Evolutionary conservation across 2,329 filamentous ascomycete genomes (phyloP), one percentile per base, ranked within the genome.

Genomic region (Trichoderma hamatum): DNA sequence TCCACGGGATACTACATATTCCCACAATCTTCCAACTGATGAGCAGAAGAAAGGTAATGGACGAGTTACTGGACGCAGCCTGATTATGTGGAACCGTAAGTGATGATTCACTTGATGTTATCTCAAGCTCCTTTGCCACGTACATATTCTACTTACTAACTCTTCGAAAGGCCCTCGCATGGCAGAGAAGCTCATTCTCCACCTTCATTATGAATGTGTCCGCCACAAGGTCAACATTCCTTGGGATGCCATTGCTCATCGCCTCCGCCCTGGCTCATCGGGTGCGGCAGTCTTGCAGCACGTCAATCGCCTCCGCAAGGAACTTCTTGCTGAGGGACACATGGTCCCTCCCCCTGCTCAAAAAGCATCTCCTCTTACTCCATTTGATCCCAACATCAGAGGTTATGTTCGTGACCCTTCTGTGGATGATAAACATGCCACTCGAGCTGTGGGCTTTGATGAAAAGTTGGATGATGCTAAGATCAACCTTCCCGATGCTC

Each of bases 1-100:
- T 39, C 64, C 71, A 26, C 66, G 68, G 10, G 72, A 71, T 19
- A 68, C 73, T 9, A 67, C 64, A 4, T 78, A 72, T 39, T 73
- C 75, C 1, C 75, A 76, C n/a, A 59, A 55, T 0, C 71, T 74
- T 3, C 76, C 76, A 0, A 77, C 75, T 1, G 65, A 72, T 2
- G 64, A 75, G 39, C 72, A 78, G 63, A 71, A 71, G 9, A 72
- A 72, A 16, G 69, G 64, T 11, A 79, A 78, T 70, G 77, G 77
- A 11, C 76, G 77, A 19, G 70, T 73, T 6, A 32, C 67, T 5
- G 81, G 81, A 10, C 79, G 82, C 7, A 78, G 76, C 32, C 72
- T 84, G 2, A 80, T 84, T 30, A 73, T 76, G 30, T 84, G 82
- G 82, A 76, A 75, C n/a, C 78, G 82, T 84, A 76, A 78, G 82